Evolutionary conservation across 2,329 filamentous ascomycete genomes (phyloP).

Genomic region (Ophiosphaerella herpotricha): DNA sequence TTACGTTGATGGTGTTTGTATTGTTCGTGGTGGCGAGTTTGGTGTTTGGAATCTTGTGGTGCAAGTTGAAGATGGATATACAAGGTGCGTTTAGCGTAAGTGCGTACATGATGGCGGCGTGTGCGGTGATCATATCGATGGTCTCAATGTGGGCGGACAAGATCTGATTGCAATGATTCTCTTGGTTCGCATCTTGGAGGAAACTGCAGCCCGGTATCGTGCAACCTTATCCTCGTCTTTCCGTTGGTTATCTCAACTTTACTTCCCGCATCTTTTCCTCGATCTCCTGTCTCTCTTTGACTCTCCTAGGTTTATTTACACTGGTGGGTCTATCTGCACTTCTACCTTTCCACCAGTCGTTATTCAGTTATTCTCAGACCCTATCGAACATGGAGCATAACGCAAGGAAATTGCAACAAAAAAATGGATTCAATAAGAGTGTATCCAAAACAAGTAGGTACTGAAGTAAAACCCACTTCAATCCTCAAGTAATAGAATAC

Average conservation of each 20-base stretch:
- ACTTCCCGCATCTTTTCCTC: conserved; percentile 7
- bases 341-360: conserved; percentile 46
- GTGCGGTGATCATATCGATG: not conserved
- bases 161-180: too few species aligned
- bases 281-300: conserved; percentile 42
- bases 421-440: too few species aligned
- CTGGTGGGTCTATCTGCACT: conserved; percentile 48
- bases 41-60: conserved; percentile 24
- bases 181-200: too few species aligned
- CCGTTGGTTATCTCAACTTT: too few species aligned
- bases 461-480: not conserved
- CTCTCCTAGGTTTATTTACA: conserved; percentile 49
- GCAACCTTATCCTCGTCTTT: too few species aligned
- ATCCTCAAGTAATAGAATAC: not conserved
- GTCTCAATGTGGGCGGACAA: too few species aligned
- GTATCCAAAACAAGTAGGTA: too few species aligned
- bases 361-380: not conserved
- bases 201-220: too few species aligned
- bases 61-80: conserved; percentile 18
- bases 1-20: conserved; percentile 8
- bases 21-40: conserved; percentile 16
- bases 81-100: conserved; percentile 25
- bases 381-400: too few species aligned
- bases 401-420: too few species aligned
- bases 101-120: conserved; percentile 10